Evolutionary conservation across 1,284 basidiomycete species (phyloP).

Genomic region (Boletus holoroseus): DNA sequence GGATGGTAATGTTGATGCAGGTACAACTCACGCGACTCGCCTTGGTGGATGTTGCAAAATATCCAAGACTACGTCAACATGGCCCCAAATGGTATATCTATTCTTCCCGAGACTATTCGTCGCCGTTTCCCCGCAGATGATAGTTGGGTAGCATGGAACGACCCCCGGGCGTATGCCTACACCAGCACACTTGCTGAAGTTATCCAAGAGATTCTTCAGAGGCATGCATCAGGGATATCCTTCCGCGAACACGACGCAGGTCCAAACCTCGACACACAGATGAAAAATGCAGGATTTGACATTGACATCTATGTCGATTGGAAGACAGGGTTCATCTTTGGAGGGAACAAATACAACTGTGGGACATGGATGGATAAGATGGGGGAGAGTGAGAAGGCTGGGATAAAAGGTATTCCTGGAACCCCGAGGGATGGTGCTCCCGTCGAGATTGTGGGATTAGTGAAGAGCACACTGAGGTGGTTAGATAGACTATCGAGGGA

Average conservation of each 20-base stretch:
- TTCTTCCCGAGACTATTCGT: slow-evolving; percentile 79
- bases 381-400: slow-evolving; percentile 87
- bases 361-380: slow-evolving; percentile 99
- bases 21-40: slow-evolving; percentile 88
- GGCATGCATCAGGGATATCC: slow-evolving; percentile 87
- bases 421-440: slow-evolving; percentile 95
- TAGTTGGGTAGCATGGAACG: slow-evolving; percentile 90
- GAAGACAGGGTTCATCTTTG: slow-evolving; percentile 85
- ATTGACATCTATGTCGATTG: slow-evolving; percentile 93
- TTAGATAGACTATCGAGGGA: slow-evolving; percentile 60
- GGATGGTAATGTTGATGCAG: slow-evolving; percentile 33
- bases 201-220: slow-evolving; percentile 93
- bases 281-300: slow-evolving; percentile 90
- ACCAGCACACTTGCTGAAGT: slow-evolving; percentile 85
- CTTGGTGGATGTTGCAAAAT: slow-evolving; percentile 99
- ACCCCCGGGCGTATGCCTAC: slow-evolving; percentile 76
- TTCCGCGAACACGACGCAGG: slow-evolving; percentile 98
- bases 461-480: slow-evolving; percentile 93
- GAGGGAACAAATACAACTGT: slow-evolving; percentile 81
- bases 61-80: slow-evolving; percentile 90
- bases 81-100: slow-evolving; percentile 78
- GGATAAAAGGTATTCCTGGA: slow-evolving; percentile 90
- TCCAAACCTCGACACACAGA: slow-evolving; percentile 91
- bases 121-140: slow-evolving; percentile 93
- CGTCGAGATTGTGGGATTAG: slow-evolving; percentile 88